Percentiles rank a stretch among this genome's conserved stretches.
Evolutionary conservation across 1,284 basidiomycete species (phyloP).

Genomic region (Cutaneotrichosporon mucoides): DNA sequence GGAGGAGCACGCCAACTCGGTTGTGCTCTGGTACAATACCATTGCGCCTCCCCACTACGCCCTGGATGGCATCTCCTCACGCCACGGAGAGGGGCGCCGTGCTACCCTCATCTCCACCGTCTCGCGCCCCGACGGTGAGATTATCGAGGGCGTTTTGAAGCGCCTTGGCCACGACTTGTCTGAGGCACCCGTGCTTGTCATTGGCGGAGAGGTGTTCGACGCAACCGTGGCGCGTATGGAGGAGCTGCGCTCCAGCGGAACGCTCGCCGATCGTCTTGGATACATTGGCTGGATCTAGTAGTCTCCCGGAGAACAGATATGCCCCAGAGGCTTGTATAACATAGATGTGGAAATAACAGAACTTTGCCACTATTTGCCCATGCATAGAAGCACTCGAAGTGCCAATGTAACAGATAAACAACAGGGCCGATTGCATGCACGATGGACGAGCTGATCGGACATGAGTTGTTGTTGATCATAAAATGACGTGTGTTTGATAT

Average conservation of each 20-base stretch:
- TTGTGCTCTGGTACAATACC: conserved; percentile 40
- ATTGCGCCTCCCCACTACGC: conserved; percentile 25
- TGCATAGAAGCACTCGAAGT: too few species aligned
- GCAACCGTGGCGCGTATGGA: conserved; percentile 24
- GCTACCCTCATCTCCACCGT: conserved; percentile 27
- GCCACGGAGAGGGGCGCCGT: conserved; percentile 26
- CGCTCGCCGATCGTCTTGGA: conserved; percentile 19
- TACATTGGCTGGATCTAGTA: conserved; percentile 12
- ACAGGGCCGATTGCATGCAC: too few species aligned
- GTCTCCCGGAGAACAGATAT: too few species aligned
- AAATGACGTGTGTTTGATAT: too few species aligned
- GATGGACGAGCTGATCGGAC: too few species aligned
- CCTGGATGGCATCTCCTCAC: conserved; percentile 26
- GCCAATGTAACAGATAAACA: too few species aligned
- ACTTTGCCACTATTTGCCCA: too few species aligned
- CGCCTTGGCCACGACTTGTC: conserved; percentile 26
- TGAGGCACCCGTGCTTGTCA: conserved; percentile 30
- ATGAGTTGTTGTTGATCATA: too few species aligned
- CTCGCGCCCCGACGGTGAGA: conserved; percentile 23
- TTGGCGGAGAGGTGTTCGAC: conserved; percentile 29
- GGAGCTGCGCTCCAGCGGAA: conserved; percentile 23
- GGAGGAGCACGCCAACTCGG: conserved; percentile 26
- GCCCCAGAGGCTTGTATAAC: too few species aligned
- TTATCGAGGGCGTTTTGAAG: conserved; percentile 23
- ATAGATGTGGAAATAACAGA: too few species aligned